Conservation (phyloP, 768 basidiomycete species). For the Kwoniella sp. region DNA sequence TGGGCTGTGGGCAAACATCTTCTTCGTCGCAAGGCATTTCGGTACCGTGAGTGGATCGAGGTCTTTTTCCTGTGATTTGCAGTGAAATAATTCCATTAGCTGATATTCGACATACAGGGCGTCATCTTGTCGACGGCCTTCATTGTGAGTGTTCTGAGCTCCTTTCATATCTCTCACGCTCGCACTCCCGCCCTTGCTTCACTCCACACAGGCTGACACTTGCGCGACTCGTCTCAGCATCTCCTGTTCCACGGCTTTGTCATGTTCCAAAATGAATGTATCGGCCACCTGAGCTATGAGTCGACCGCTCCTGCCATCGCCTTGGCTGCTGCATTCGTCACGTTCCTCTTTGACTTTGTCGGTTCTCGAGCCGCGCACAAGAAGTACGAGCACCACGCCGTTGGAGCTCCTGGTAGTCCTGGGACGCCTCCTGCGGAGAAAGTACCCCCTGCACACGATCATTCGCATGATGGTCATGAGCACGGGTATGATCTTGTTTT, state of each 20-base stretch:
- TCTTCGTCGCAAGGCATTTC: conserved; percentile 51
- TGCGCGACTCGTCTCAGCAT: too few species aligned
- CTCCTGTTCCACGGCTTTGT: conserved; percentile 56
- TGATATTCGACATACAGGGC: conserved; percentile 26
- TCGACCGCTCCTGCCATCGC: conserved; percentile 55
- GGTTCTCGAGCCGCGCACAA: conserved; percentile 40
- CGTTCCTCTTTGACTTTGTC: conserved; percentile 54
- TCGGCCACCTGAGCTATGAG: conserved; percentile 54
- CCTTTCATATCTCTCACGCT: too few species aligned
- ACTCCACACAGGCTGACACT: background rate
- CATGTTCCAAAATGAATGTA: conserved; percentile 56
- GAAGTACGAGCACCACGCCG: conserved; percentile 7
- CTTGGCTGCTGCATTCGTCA: conserved; percentile 49
- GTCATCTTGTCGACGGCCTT: conserved; percentile 56
- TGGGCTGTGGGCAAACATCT: conserved; percentile 38
- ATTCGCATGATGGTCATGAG: conserved; percentile 22
- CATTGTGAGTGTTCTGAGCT: conserved; percentile 33
- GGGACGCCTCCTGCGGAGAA: conserved; percentile 7
- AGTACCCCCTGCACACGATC: conserved; percentile 15
- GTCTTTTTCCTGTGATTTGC: background rate
- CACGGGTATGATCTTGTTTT: conserved; percentile 34
- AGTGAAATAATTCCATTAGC: background rate
- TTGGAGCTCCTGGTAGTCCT: background rate
- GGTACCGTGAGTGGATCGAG: conserved; percentile 36
- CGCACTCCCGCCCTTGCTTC: too few species aligned